Conservation (phyloP, 768 basidiomycete species). For the Dendrothele bispora region DNA sequence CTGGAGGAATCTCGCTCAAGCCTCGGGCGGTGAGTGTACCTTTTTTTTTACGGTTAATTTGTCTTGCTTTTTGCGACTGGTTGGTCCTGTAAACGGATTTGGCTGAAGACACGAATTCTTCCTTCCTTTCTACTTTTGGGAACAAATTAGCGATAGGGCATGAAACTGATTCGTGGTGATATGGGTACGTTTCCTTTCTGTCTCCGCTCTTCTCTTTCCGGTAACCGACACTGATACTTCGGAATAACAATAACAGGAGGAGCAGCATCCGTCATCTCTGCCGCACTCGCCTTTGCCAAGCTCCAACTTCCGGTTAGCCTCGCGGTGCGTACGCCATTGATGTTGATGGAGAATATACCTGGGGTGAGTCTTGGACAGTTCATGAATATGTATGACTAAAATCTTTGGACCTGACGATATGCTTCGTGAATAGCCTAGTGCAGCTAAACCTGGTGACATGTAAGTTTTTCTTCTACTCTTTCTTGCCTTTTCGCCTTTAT, state of each 20-base stretch:
- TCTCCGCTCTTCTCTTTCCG: background rate
- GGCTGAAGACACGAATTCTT: too few relatives aligned
- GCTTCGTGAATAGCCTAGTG: conserved; percentile 37
- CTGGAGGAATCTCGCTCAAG: conserved; percentile 86
- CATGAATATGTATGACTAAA: conserved; percentile 27
- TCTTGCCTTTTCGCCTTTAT: background rate
- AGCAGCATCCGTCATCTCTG: conserved; percentile 73
- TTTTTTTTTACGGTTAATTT: too few relatives aligned
- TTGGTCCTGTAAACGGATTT: too few relatives aligned
- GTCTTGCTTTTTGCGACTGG: background rate
- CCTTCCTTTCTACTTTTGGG: too few relatives aligned
- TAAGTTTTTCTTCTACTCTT: conserved; percentile 28
- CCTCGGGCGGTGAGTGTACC: conserved; percentile 51
- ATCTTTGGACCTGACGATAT: too few relatives aligned
- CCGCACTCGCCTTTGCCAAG: conserved; percentile 77
- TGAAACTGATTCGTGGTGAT: conserved; percentile 85
- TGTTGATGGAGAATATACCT: conserved; percentile 86
- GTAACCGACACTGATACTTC: background rate
- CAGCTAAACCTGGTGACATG: conserved; percentile 86
- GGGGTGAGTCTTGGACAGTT: conserved; percentile 40
- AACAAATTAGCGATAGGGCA: too few relatives aligned
- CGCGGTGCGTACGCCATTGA: conserved; percentile 68
- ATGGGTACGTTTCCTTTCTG: conserved; percentile 57
- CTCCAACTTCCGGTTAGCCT: conserved; percentile 81
- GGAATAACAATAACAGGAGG: conserved; percentile 47